Base-by-base conservation (phyloP, 768 basidiomycete species). In the Trametes punicea region DNA sequence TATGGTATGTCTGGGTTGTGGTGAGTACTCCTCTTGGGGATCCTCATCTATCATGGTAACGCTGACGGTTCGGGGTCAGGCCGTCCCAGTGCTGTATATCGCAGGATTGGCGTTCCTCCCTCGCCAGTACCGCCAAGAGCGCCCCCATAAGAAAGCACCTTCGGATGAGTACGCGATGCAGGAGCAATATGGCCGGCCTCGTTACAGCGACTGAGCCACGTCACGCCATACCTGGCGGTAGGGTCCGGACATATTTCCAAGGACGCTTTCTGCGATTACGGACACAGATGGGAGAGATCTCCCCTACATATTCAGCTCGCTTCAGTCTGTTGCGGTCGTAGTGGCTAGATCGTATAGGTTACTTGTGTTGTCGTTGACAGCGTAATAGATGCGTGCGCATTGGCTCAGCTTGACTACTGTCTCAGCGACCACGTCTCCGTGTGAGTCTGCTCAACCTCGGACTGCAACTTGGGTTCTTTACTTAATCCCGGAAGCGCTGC, bases 1-100 rank as follows among this genome's bases (percentile, higher is more conserved):
- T 67, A 10, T 72, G 69, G 68, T 64, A 65, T 39, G 58, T 69
- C 51, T 84, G 56, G 77, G 71, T 79, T 74, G 46, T 81, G 78
- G 80, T 60, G 75, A 55, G 81, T 79, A 11, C 65, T 77, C 20
- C 26, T 27, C 63, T 77, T 27, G 68, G 76, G 38, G 73, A 51
- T 18, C 29, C 18, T 18, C 11, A 25, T 30, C 2, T 11, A 8
- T 16, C 26, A n/a, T n/a, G n/a, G n/a, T n/a, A 3, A 30, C 42
- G n/a, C 26, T 50, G 38, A 42, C 38, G 0, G 11, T 13, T 5
- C 29, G n/a, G 4, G 3, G 25, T 4, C 34, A 73, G 71, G 55
- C 65, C n/a, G 57, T 72, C 16, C 69, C 65, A 30, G 56, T 63
- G 1, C 46, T 70, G 4, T 73, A 73, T 57, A 52, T 62, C 34